phyloP scores from a whole-genome alignment of 1,284 basidiomycete species.

The Vanrija sp. region DNA sequence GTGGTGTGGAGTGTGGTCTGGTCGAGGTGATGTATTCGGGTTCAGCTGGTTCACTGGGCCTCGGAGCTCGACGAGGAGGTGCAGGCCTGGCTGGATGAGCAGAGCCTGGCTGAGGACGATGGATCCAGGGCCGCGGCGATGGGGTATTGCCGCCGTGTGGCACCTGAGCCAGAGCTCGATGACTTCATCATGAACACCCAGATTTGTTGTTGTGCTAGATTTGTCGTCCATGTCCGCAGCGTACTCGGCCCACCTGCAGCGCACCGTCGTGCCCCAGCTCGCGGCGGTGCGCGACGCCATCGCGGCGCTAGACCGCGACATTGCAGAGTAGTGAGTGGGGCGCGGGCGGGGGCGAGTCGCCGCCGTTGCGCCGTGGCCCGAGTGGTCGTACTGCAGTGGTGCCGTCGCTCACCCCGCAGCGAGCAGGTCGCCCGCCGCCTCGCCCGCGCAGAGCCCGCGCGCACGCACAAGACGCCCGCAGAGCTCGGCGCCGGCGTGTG shows the following conservation, averaged over 20 bases:
- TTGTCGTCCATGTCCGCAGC: conserved; percentile 9
- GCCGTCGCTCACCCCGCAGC: not conserved
- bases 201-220: no score
- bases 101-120: not conserved
- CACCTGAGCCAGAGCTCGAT: no score
- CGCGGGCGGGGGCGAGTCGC: not conserved
- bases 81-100: not conserved
- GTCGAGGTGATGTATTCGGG: not conserved
- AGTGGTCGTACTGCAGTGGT: not conserved
- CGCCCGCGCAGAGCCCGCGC: conserved; percentile 4
- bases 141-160: no score
- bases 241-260: conserved; percentile 13
- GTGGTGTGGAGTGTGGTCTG: not conserved
- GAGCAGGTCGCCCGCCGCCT: conserved; percentile 19
- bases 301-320: conserved; percentile 18
- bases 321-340: conserved; percentile 29
- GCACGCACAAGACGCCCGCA: conserved; percentile 13
- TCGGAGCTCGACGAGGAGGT: not conserved
- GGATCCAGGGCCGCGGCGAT: not conserved
- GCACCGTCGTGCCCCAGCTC: conserved; percentile 19
- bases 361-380: no score
- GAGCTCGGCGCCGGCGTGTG: conserved; percentile 36
- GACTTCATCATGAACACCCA: no score
- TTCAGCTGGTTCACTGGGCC: not conserved
- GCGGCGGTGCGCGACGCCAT: conserved; percentile 13